phyloP scores from a whole-genome alignment of 202 grass and related monocot species.

The Panicum virgatum region DNA sequence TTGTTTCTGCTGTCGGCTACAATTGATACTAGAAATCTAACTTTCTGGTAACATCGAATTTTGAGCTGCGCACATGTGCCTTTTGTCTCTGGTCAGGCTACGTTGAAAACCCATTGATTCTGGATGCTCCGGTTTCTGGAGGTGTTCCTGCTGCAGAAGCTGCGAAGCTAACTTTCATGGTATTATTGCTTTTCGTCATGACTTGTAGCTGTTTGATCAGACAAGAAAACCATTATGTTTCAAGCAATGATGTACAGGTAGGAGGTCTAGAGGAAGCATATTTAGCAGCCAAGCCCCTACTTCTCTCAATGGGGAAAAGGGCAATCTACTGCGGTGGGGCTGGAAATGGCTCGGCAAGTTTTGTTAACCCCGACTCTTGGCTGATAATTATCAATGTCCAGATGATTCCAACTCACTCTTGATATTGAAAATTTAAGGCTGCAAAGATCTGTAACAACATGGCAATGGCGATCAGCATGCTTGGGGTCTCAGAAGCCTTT shows the following conservation, averaged over 20 bases:
- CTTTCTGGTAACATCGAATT: neutral
- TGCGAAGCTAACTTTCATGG: constrained; percentile 93
- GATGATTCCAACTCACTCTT: constrained; percentile 8
- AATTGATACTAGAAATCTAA: neutral
- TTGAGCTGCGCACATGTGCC: neutral
- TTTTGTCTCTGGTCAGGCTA: constrained; percentile 56
- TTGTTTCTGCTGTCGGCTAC: neutral
- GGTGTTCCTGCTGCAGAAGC: constrained; percentile 94
- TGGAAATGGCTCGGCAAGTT: constrained; percentile 88
- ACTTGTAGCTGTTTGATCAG: neutral
- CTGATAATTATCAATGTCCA: neutral
- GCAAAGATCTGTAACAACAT: constrained; percentile 98
- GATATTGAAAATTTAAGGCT: constrained; percentile 52
- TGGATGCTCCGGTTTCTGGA: constrained; percentile 95
- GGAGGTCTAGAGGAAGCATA: constrained; percentile 86
- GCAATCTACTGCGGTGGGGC: constrained; percentile 81
- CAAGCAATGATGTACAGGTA: constrained; percentile 55
- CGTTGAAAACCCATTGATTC: constrained; percentile 60
- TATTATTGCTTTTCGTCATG: constrained; percentile 30
- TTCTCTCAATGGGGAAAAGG: constrained; percentile 79
- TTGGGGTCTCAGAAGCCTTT: constrained; percentile 90
- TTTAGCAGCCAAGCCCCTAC: constrained; percentile 78
- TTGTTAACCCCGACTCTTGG: constrained; percentile 14
- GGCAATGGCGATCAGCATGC: constrained; percentile 94
- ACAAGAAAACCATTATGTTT: neutral